Base-by-base conservation (phyloP, 768 basidiomycete genomes). In the Cystofilobasidium capitatum region DNA sequence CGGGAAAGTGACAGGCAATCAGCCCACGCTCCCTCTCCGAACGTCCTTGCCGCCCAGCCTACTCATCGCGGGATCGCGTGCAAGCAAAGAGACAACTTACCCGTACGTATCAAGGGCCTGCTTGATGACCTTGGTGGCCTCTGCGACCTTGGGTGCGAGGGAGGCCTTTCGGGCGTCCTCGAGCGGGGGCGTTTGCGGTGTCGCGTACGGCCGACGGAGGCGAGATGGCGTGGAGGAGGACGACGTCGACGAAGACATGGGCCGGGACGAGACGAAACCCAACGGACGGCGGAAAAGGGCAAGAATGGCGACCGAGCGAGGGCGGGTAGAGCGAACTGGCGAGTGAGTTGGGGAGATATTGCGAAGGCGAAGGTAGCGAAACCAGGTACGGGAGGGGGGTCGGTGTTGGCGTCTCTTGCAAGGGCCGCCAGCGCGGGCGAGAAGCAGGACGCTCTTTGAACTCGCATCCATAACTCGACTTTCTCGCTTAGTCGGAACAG, bases 121-220 rank as follows among this genome's bases (percentile, higher is more conserved):
- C 73, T 92, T 86, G 47, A 97, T 88, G 60, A 94, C 88, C 20
- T 83, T 79, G 69, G 93, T 76, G 0, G 94, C 92, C 75, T 92
- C 85, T 74, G 82, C 85, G 51, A 96, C 74, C 64, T 75, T 73
- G 10, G 31, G 35, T 4, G 73, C 75, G 17, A 75, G 69, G 17
- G 49, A 24, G 0, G 24, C 10, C 40, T 49, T 39, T 26, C 66
- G 45, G 10, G n/a, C 16, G 14, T 58, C 44, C 8, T 42, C n/a
- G 24, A 67, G 49, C 3, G 66, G 66, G 12, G 66, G 66, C 13
- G 65, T 66, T 29, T 33, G 33, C 14, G 35, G 40, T 26, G 47
- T 49, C 47, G 47, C 47, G 24, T 24, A 49, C 47, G 47, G 47
- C 47, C 47, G 47, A 24, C 31, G 36, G 37, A 20, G 12, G 29